Evolutionary conservation across 306 rosid species (phyloP).

Genomic region (Canavalia ensiformis): DNA sequence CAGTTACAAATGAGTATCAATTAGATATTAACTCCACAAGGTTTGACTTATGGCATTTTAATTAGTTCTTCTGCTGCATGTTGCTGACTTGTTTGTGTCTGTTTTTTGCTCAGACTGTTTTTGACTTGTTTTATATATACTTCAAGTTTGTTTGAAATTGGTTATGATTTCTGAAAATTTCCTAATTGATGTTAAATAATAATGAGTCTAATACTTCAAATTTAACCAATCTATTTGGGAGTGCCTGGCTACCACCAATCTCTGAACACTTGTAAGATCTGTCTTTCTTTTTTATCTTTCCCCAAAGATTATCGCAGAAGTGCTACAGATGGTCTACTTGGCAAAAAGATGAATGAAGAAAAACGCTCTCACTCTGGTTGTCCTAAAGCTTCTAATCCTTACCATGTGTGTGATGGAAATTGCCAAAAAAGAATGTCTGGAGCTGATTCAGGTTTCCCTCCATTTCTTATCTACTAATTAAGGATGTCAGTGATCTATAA

Average conservation of each 20-base stretch:
- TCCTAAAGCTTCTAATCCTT: conserved; percentile 78
- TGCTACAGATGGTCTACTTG: conserved; percentile 50
- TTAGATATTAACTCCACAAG: background rate
- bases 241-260: conserved; percentile 31
- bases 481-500: conserved; percentile 8
- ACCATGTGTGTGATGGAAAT: conserved; percentile 61
- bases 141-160: conserved; percentile 2
- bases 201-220: conserved; percentile 5
- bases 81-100: background rate
- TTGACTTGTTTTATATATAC: conserved; percentile 34
- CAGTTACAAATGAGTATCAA: conserved; percentile 10
- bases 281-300: background rate
- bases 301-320: conserved; percentile 60
- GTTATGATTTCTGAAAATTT: conserved; percentile 24
- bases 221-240: background rate
- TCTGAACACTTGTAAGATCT: conserved; percentile 43
- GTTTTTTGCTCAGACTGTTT: conserved; percentile 20
- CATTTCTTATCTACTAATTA: conserved; percentile 34
- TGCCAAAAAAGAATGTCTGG: conserved; percentile 56
- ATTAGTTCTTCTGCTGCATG: background rate
- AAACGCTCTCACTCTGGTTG: conserved; percentile 57
- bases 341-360: conserved; percentile 60
- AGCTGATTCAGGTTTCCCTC: conserved; percentile 64
- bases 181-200: background rate
- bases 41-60: background rate